Conservation (phyloP, 345 rosid species). For the Eutrema heterophyllum region DNA sequence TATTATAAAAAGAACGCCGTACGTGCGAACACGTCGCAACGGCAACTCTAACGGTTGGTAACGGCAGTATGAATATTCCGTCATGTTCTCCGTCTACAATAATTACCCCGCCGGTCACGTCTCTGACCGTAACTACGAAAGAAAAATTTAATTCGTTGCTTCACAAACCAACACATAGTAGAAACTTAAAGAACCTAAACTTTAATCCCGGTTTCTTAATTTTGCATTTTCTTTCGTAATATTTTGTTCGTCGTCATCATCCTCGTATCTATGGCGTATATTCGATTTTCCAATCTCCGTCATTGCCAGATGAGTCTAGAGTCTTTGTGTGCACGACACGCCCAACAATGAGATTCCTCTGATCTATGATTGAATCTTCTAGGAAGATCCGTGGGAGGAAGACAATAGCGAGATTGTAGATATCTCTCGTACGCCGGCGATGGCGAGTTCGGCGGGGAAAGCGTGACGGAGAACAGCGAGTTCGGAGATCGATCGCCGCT, state of each 20-base stretch:
- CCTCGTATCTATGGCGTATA: conserved; percentile 14
- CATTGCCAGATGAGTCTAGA: conserved; percentile 32
- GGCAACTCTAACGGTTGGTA: neutral
- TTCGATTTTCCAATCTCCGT: neutral
- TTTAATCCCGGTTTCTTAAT: neutral
- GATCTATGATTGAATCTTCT: conserved; percentile 17
- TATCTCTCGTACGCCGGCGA: conserved; percentile 24
- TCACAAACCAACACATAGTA: conserved; percentile 6
- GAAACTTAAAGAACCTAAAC: neutral
- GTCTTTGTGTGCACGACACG: conserved; percentile 22
- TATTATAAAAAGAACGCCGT: neutral
- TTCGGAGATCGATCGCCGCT: conserved; percentile 37
- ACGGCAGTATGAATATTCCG: neutral
- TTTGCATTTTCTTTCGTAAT: neutral
- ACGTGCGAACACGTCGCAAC: conserved; percentile 19
- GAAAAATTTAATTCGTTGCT: neutral
- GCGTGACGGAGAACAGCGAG: conserved; percentile 14
- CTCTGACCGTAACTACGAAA: neutral
- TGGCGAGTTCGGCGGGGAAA: conserved; percentile 30
- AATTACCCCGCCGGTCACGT: conserved; percentile 6
- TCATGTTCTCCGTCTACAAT: neutral
- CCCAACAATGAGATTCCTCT: conserved; percentile 19
- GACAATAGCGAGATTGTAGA: conserved; percentile 2
- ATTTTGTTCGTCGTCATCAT: neutral
- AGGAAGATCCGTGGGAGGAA: conserved; percentile 29